Evolutionary conservation across 192 early-diverging fungal genomes (phyloP).

Genomic region (Backusella tuberculispora): DNA sequence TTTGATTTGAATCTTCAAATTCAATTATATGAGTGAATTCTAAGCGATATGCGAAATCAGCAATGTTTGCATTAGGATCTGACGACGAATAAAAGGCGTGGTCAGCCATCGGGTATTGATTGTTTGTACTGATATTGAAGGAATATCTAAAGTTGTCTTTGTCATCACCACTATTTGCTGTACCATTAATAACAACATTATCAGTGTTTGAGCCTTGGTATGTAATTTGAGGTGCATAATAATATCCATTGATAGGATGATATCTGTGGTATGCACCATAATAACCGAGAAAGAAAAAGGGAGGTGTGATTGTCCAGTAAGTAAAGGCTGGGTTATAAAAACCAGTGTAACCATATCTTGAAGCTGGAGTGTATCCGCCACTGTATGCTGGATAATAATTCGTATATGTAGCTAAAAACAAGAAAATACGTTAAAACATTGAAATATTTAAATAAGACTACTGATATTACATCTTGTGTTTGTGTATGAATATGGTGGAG

Average conservation of each 20-base stretch:
- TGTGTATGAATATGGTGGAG: slow-evolving; percentile 11
- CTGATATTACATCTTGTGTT: neutral
- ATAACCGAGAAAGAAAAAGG: slow-evolving; percentile 37
- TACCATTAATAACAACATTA: slow-evolving; percentile 38
- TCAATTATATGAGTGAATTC: slow-evolving; percentile 36
- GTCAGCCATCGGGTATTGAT: slow-evolving; percentile 28
- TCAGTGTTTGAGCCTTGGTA: slow-evolving; percentile 14
- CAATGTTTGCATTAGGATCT: slow-evolving; percentile 27
- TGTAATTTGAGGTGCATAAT: slow-evolving; percentile 38
- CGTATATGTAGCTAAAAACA: slow-evolving; percentile 22
- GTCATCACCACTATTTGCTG: slow-evolving; percentile 25
- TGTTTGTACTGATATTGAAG: slow-evolving; percentile 26
- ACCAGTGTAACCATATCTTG: slow-evolving; percentile 35
- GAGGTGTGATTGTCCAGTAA: slow-evolving; percentile 35
- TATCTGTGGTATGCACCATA: slow-evolving; percentile 35
- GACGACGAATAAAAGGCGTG: slow-evolving; percentile 36
- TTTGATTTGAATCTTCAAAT: slow-evolving; percentile 41
- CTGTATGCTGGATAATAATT: slow-evolving; percentile 36
- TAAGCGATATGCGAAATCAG: slow-evolving; percentile 40
- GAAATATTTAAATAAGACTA: neutral
- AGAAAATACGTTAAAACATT: neutral
- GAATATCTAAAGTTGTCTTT: slow-evolving; percentile 33
- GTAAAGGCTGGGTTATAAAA: slow-evolving; percentile 35
- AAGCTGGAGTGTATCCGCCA: slow-evolving; percentile 30
- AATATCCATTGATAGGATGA: slow-evolving; percentile 32